A percentile compares a stretch with the other conserved stretches of the same genome.
Conservation (phyloP, 2,329 filamentous ascomycete species). For the Capronia americana region DNA sequence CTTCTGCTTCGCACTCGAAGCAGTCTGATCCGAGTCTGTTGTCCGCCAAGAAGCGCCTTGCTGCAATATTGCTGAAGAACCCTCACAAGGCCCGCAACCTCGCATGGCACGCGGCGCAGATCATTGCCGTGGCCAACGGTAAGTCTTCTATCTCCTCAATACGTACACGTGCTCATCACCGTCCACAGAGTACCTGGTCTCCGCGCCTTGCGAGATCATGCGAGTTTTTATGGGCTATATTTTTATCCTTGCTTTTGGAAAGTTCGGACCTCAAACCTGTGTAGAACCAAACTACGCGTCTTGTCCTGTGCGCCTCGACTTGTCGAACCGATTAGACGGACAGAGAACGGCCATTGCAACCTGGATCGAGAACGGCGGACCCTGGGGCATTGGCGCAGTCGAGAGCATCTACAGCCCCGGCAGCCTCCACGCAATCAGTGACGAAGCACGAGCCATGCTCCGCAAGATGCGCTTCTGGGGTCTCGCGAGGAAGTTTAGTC, state of each 20-base stretch:
- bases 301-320: slow-evolving; percentile 28
- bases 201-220: slow-evolving; percentile 36
- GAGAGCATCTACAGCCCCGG: slow-evolving; percentile 29
- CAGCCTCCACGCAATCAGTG: slow-evolving; percentile 27
- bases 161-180: not conserved
- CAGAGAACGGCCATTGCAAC: slow-evolving; percentile 26
- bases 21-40: slow-evolving; percentile 21
- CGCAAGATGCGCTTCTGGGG: slow-evolving; percentile 33
- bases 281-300: slow-evolving; percentile 13
- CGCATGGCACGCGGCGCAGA: slow-evolving; percentile 42
- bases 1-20: slow-evolving; percentile 27
- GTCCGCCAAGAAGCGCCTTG: slow-evolving; percentile 28
- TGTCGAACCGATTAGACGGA: slow-evolving; percentile 25
- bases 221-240: slow-evolving; percentile 37
- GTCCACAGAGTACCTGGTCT: slow-evolving; percentile 48
- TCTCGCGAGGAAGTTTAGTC: slow-evolving; percentile 31
- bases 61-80: slow-evolving; percentile 26
- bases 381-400: slow-evolving; percentile 28
- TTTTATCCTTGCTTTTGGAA: slow-evolving; percentile 33
- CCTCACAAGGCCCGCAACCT: slow-evolving; percentile 32
- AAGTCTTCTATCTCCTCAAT: not conserved
- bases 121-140: slow-evolving; percentile 54
- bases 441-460: slow-evolving; percentile 32
- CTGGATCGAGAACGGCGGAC: slow-evolving; percentile 34
- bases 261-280: slow-evolving; percentile 28